Evolutionary conservation across 2,329 filamentous ascomycete genomes (phyloP), one percentile per base, ranked within the genome.

Genomic region (Colletotrichum orchidophilum): DNA sequence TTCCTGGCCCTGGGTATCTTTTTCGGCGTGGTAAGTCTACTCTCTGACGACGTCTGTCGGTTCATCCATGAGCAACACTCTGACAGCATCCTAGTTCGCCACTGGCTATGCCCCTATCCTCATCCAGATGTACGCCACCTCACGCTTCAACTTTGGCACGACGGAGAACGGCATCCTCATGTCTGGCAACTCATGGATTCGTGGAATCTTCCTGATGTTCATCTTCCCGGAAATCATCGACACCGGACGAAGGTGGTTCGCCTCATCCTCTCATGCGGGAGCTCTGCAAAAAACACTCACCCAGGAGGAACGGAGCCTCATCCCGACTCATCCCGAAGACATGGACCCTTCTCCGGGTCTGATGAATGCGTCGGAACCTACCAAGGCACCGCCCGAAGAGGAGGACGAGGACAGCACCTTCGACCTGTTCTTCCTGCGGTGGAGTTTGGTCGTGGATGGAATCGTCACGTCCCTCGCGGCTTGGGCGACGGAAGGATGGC

Each of bases 1-100:
- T 87, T 93, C 1, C 85, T 94, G 3, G 91, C 90, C 24, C 80
- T 84, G 0, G 92, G 92, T 1, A 90, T 92, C 2, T 94, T 93
- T 70, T 80, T 92, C 0, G 91, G 89, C 0, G 90, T 93, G 0
- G 86, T 88, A 77, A 76, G 84, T 82, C 7, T 26, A 15, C 6
- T 4, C 5, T 21, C 64, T 13, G 53, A 24, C n/a, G 59, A 71
- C 9, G 74, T 35, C 21, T n/a, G 21, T 13, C 24, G 42, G 33
- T 2, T 39, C 66, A 26, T 65, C 4, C 24, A 5, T 4, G 21
- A 8, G 29, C n/a, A 24, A 15, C 46, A 53, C 29, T 33, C 61
- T 64, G n/a, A 64, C 50, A 3, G 15, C 12, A 7, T 21, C 29
- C 64, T 24, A 54, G 24, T 71, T 29, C 1, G 91, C 92, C 0